Conservation (phyloP, 768 basidiomycete genomes). For the Lactarius psammicola region DNA sequence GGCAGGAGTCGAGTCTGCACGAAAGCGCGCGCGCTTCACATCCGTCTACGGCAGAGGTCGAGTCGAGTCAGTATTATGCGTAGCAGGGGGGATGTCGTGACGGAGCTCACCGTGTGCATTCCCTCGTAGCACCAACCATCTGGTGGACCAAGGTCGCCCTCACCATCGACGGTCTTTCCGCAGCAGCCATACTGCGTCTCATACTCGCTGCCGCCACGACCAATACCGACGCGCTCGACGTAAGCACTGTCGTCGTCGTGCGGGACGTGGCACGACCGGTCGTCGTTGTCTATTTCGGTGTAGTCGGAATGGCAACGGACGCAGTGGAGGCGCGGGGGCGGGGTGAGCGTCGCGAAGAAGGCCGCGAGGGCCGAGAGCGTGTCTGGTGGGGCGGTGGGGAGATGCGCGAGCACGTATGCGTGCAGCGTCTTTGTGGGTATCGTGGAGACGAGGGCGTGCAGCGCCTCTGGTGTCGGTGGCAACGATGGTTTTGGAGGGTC, state of each 20-base stretch:
- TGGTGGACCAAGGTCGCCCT: conserved; percentile 79
- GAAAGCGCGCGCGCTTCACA: conserved; percentile 71
- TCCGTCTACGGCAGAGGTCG: conserved; percentile 63
- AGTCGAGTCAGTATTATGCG: conserved; percentile 1
- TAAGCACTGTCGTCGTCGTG: conserved; percentile 82
- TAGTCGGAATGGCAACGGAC: conserved; percentile 70
- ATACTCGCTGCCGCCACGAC: conserved; percentile 37
- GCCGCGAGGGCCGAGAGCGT: conserved; percentile 48
- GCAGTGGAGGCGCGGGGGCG: conserved; percentile 71
- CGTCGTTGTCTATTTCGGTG: conserved; percentile 72
- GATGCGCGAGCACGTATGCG: conserved; percentile 54
- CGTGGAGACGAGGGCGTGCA: conserved; percentile 53
- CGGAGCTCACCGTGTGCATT: conserved; percentile 61
- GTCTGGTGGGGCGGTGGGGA: conserved; percentile 40
- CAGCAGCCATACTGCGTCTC: conserved; percentile 74
- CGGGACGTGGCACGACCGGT: conserved; percentile 62
- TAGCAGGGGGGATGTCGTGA: neutral
- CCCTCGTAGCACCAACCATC: conserved; percentile 89
- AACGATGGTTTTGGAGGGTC: conserved; percentile 32
- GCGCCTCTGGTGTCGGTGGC: conserved; percentile 35
- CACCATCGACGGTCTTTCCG: conserved; percentile 65
- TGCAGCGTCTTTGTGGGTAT: conserved; percentile 69
- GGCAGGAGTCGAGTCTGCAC: conserved; percentile 64
- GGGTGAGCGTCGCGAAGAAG: conserved; percentile 62
- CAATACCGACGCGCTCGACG: conserved; percentile 56